Percentiles rank a stretch among this genome's conserved stretches.
phyloP scores from a whole-genome alignment of 805 yeast genomes.

The Groenewaldozyma tartarivorans region DNA sequence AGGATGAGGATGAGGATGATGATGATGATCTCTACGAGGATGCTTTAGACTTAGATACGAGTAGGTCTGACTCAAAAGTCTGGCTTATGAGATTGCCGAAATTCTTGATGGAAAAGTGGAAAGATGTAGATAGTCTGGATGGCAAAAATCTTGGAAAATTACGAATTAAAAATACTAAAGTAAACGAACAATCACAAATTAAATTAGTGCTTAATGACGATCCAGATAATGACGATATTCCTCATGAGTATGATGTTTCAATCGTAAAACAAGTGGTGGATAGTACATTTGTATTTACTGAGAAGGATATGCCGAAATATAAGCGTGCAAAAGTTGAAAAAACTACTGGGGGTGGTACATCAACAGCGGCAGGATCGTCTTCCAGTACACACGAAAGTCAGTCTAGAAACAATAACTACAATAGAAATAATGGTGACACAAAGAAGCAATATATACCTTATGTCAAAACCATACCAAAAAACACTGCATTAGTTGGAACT shows the following conservation, averaged over 20 bases:
- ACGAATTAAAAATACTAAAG: conserved; percentile 34
- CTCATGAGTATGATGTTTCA: conserved; percentile 74
- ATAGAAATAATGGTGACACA: conserved; percentile 1
- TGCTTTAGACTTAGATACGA: conserved; percentile 66
- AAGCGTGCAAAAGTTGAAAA: conserved; percentile 21
- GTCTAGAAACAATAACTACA: neutral
- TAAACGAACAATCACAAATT: conserved; percentile 27
- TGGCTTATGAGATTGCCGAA: conserved; percentile 92
- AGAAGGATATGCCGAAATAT: conserved; percentile 53
- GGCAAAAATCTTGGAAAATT: conserved; percentile 76
- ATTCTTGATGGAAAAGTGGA: conserved; percentile 76
- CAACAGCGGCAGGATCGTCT: neutral
- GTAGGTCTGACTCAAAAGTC: conserved; percentile 55
- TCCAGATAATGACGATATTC: conserved; percentile 48
- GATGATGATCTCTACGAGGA: conserved; percentile 44
- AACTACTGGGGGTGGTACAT: conserved; percentile 3
- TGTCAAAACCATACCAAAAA: conserved; percentile 80
- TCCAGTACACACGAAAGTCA: conserved; percentile 1
- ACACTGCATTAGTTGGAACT: conserved; percentile 77
- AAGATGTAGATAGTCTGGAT: conserved; percentile 45
- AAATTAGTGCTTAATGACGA: conserved; percentile 29
- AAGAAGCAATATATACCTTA: conserved; percentile 54
- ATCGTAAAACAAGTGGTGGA: conserved; percentile 71
- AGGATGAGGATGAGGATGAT: conserved; percentile 20
- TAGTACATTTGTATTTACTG: conserved; percentile 82